Evolutionary conservation across 2,329 filamentous ascomycete genomes (phyloP).

Genomic region (Cladophialophora yegresii): DNA sequence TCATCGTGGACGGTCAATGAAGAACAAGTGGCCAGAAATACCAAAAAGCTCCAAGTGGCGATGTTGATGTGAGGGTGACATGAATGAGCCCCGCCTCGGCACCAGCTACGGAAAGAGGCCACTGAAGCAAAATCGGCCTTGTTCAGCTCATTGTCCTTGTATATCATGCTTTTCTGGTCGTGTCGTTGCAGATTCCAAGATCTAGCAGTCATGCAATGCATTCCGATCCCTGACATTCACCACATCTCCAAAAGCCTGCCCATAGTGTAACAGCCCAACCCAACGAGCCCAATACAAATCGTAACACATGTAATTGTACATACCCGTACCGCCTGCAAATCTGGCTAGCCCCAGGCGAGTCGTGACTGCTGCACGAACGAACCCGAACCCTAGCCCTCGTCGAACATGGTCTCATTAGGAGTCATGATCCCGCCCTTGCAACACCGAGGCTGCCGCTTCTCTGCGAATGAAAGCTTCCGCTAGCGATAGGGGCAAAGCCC

Average conservation of each 20-base stretch:
- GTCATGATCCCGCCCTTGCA: constrained; percentile 27
- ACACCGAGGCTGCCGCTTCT: constrained; percentile 30
- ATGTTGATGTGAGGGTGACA: background rate
- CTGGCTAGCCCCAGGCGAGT: background rate
- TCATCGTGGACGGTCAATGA: background rate
- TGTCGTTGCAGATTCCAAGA: background rate
- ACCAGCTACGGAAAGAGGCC: background rate
- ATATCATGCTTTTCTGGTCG: background rate
- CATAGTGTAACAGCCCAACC: constrained; percentile 1
- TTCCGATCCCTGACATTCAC: constrained; percentile 1
- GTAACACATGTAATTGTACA: constrained; percentile 8
- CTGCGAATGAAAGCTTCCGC: constrained; percentile 37
- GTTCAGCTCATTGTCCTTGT: background rate
- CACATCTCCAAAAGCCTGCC: background rate
- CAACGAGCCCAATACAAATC: background rate
- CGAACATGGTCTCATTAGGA: background rate
- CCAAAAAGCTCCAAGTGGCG: background rate
- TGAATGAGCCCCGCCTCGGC: background rate
- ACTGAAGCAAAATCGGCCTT: background rate
- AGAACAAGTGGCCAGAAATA: background rate
- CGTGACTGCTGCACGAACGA: background rate
- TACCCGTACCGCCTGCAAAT: background rate
- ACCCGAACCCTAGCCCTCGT: background rate
- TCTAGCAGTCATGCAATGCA: constrained; percentile 3
- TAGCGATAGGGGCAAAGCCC: constrained; percentile 51